Percentiles rank a stretch among this genome's conserved stretches.
phyloP scores from a whole-genome alignment of 495 filamentous ascomycete genomes.

The Trichoderma orchidacearum region DNA sequence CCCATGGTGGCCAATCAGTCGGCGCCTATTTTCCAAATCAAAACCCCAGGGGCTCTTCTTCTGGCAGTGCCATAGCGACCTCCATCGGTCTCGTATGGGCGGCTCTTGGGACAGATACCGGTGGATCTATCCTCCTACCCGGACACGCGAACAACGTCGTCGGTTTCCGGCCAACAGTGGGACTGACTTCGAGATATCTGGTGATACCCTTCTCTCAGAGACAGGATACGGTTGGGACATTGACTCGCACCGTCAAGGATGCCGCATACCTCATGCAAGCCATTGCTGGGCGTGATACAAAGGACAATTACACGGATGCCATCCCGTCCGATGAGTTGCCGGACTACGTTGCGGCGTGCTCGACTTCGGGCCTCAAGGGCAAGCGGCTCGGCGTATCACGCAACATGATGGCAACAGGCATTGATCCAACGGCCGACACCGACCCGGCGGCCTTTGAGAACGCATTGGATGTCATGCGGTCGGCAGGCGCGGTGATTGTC shows the following conservation, averaged over 20 bases:
- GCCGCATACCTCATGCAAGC: constrained; percentile 50
- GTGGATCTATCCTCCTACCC: constrained; percentile 25
- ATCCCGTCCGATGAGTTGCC: constrained; percentile 26
- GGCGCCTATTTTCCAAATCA: constrained; percentile 27
- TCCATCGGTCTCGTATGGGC: constrained; percentile 12
- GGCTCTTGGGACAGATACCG: constrained; percentile 19
- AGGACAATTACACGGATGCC: constrained; percentile 31
- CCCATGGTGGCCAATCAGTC: constrained; percentile 25
- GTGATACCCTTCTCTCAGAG: constrained; percentile 49
- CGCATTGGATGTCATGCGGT: constrained; percentile 14
- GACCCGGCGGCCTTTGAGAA: constrained; percentile 8
- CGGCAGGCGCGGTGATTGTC: constrained; percentile 16
- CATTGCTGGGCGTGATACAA: constrained; percentile 40
- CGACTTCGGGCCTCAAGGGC: constrained; percentile 45
- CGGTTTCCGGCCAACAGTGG: constrained; percentile 55
- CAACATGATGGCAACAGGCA: constrained; percentile 16
- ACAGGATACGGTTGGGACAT: constrained; percentile 53
- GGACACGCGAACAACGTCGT: constrained; percentile 28
- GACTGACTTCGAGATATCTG: constrained; percentile 44
- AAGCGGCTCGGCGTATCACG: constrained; percentile 47
- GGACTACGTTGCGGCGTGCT: constrained; percentile 28
- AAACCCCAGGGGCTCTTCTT: constrained; percentile 22
- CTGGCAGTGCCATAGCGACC: constrained; percentile 12
- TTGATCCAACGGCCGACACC: constrained; percentile 1
- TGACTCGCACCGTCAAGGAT: constrained; percentile 52